Evolutionary conservation across 331 rosid genomes (phyloP), one percentile per base, ranked within the genome.

Genomic region (Pyracantha coccinea): DNA sequence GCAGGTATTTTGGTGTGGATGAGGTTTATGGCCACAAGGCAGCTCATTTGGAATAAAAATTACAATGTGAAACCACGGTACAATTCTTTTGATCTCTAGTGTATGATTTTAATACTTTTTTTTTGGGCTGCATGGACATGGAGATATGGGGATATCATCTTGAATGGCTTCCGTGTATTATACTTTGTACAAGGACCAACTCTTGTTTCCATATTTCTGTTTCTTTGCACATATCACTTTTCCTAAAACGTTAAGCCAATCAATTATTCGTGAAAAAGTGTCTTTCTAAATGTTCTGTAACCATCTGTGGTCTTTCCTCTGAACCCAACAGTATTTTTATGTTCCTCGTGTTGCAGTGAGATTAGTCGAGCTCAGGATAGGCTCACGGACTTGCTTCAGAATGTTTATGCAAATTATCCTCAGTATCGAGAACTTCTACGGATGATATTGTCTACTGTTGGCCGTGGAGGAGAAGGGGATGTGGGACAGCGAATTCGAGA

Each of bases 1-100:
- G 96, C 93, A 0, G 97, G 90, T 41, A 86, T 94, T 61, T 84
- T 94, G 85, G 97, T 94, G 75, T 94, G 99, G 99, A 90, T 92
- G 97, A 89, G 99, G 82, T 94, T 92, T 84, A 94, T 92, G 99
- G 99, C 99, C 55, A 90, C 92, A 3, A 89, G 99, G 84, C 99
- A 94, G 89, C 97, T 92, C 77, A 81, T 81, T 83, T 94, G 99
- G 99, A 94, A 94, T 89, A 94, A 94, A 90, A 92, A 94, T 79
- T 94, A 94, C 87, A 94, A 94, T 33, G 97, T 94, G 85, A 94
- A 94, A 83, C 99, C 99, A 85, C 97, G 99, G 97, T 94, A 87
- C 44, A 55, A 63, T 67, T 76, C 73, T 31, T 67, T 59, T 68
- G 31, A 73, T 72, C 80, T 44, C 69, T 10, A 50, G 68, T 53